These are phyloP conservation scores for Cyclocybe aegerita DNA, from an alignment of 768 basidiomycete species.

Conservation along the genomic window DNA sequence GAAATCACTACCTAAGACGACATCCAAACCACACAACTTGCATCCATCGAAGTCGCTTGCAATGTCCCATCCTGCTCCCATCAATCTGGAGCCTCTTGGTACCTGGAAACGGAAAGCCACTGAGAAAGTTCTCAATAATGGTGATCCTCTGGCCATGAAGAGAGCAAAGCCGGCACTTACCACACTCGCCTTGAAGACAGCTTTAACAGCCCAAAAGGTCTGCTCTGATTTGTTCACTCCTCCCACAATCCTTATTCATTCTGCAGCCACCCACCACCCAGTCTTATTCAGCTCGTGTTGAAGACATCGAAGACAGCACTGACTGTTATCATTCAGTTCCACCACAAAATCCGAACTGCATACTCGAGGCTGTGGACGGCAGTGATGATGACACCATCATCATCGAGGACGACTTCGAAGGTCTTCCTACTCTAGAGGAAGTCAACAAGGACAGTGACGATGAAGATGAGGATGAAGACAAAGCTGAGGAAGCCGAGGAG, in stretches of 20 bases:
- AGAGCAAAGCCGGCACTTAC: too few relatives aligned
- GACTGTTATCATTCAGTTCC: background rate
- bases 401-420: background rate
- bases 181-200: too few relatives aligned
- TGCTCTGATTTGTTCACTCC: too few relatives aligned
- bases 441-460: background rate
- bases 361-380: slow-evolving; percentile 1
- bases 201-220: too few relatives aligned
- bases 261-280: too few relatives aligned
- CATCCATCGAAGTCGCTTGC: background rate
- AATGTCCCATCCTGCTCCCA: too few relatives aligned
- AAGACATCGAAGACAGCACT: background rate
- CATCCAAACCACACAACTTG: too few relatives aligned
- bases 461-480: background rate
- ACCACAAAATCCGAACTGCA: background rate
- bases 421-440: background rate
- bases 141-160: too few relatives aligned
- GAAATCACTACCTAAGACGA: background rate
- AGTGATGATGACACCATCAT: background rate
- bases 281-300: background rate
- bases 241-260: too few relatives aligned
- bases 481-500: background rate
- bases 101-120: too few relatives aligned
- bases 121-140: too few relatives aligned
- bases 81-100: too few relatives aligned